A percentile compares a stretch with the other conserved stretches of the same genome.
phyloP scores from a whole-genome alignment of 768 basidiomycete genomes.

The Termitomyces sp. region DNA sequence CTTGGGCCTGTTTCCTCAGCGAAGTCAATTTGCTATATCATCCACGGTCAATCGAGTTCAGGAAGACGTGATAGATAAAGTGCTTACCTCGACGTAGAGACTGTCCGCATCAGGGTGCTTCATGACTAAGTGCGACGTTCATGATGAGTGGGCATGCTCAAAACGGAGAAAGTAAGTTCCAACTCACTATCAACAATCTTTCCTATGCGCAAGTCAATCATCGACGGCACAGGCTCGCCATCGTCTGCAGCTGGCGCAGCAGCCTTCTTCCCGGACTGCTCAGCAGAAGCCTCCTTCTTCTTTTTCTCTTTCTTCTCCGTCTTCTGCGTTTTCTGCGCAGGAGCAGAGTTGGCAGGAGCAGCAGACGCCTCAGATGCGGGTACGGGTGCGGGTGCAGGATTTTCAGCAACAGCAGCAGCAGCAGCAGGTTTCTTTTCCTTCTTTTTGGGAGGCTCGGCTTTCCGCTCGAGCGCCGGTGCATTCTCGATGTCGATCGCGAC shows the following conservation, averaged over 20 bases:
- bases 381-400: slow-evolving; percentile 23
- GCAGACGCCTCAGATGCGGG: background rate
- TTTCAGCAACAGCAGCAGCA: slow-evolving; percentile 27
- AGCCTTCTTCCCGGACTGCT: slow-evolving; percentile 24
- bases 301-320: slow-evolving; percentile 57
- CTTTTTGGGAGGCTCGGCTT: slow-evolving; percentile 72
- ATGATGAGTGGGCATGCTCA: slow-evolving; percentile 3
- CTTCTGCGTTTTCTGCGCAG: slow-evolving; percentile 50
- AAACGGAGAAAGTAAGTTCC: background rate
- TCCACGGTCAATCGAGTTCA: background rate
- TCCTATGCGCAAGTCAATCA: slow-evolving; percentile 96
- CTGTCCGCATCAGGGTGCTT: slow-evolving; percentile 98
- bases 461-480: slow-evolving; percentile 74
- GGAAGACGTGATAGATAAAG: background rate
- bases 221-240: slow-evolving; percentile 87
- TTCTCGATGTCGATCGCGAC: slow-evolving; percentile 73
- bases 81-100: slow-evolving; percentile 85
- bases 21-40: slow-evolving; percentile 84
- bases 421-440: slow-evolving; percentile 57
- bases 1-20: slow-evolving; percentile 94
- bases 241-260: slow-evolving; percentile 54
- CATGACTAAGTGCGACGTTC: slow-evolving; percentile 55
- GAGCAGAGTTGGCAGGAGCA: slow-evolving; percentile 15
- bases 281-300: slow-evolving; percentile 30
- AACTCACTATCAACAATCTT: slow-evolving; percentile 83